These are phyloP conservation scores for Neofusicoccum laricinum DNA, from an alignment of 2,329 filamentous ascomycete genomes.

Conservation along the genomic window DNA sequence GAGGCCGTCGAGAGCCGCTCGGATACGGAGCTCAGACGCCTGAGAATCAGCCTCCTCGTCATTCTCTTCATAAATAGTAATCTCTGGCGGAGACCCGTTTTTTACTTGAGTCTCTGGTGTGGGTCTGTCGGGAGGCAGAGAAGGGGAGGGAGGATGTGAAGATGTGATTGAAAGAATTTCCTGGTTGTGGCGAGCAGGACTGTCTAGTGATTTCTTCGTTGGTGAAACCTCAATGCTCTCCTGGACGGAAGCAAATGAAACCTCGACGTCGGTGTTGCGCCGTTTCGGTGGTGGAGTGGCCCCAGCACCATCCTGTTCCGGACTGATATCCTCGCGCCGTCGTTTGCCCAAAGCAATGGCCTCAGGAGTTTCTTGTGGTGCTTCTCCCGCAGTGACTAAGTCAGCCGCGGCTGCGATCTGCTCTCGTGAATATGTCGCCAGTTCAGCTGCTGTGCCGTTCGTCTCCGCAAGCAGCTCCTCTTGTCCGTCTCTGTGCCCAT, in stretches of 20 bases:
- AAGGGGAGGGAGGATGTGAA: not conserved
- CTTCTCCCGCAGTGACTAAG: too few species aligned
- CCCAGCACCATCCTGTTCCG: not conserved
- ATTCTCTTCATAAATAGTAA: not conserved
- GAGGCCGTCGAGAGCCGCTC: not conserved
- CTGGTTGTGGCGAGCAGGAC: not conserved
- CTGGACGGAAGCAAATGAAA: not conserved
- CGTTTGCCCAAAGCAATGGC: not conserved
- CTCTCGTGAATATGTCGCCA: too few species aligned
- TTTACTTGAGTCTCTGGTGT: not conserved
- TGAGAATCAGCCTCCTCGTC: not conserved
- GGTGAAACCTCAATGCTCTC: conserved; percentile 9
- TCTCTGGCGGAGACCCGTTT: not conserved
- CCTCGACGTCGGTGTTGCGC: not conserved
- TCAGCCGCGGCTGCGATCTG: too few species aligned
- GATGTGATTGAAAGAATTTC: not conserved
- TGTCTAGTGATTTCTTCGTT: not conserved
- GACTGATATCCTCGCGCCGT: not conserved
- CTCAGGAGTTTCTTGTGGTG: not conserved
- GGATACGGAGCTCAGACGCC: not conserved
- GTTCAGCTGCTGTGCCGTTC: too few species aligned
- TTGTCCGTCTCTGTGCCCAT: too few species aligned
- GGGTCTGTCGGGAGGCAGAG: not conserved
- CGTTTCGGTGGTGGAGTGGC: not conserved
- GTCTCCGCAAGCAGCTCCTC: too few species aligned